Base-by-base conservation (phyloP, 768 basidiomycete species). In the Psilocybe subaeruginosa region DNA sequence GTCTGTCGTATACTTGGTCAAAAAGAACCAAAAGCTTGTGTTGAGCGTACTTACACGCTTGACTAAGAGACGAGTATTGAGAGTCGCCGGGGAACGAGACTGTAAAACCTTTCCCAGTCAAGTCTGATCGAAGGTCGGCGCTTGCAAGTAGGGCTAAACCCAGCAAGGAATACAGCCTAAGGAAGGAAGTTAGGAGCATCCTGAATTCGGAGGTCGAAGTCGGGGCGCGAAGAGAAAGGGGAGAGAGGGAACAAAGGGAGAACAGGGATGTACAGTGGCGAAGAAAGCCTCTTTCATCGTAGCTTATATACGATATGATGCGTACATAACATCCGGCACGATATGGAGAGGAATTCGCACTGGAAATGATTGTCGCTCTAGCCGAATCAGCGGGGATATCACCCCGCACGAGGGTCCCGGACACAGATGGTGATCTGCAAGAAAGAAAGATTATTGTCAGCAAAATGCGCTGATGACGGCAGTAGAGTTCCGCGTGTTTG, bases 31-130 rank as follows among this genome's bases (percentile, higher is more conserved):
- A 29, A 51, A 16, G 27, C n/a, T 48, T 8, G 3, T 16, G 27
- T 47, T n/a, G 14, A 47, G 9, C 14, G 14, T n/a, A 55, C 68
- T 51, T 45, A 70, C 71, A 72, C 8, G 69, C 62, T 47, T 61
- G 53, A 19, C 66, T 66, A 4, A 64, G 64, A 5, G 39, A 46
- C 1, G 58, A 31, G 56, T 64, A 72, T 23, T 55, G 62, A 0
- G 50, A 50, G 27, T 68, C 60, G 5, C 66, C 66, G 8, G 69
- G 67, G 35, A 63, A 61, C 12, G 65, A 47, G 27, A 69, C 61
- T 17, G 65, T 62, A 27, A 72, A 64, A 2, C 65, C 65, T 27
- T 64, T 43, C 2, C 74, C 55, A 2, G 41, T 55, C 11, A 68
- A 52, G 12, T 55, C 54, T 31, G 66, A 65, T 14, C 43, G 54